A percentile compares a stretch with the other conserved stretches of the same genome.
Conservation (phyloP, 2,329 filamentous ascomycete genomes). For the Colletotrichum siamense region DNA sequence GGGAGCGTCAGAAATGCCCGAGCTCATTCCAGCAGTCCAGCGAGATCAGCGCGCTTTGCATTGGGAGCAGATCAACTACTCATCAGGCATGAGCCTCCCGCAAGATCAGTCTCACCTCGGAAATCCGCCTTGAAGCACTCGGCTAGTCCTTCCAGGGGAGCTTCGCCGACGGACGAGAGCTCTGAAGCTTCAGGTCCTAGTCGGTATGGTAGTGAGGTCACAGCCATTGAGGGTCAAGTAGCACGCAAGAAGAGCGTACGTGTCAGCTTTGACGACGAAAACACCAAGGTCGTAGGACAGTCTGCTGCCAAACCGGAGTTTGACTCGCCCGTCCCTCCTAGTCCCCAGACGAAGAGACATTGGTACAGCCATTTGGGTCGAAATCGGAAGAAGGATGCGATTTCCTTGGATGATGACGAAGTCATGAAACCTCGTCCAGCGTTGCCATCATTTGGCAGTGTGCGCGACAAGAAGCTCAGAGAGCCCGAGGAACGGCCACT, state of each 20-base stretch:
- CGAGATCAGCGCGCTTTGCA: constrained; percentile 71
- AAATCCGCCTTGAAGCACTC: constrained; percentile 77
- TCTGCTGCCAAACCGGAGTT: constrained; percentile 40
- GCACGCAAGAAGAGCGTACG: constrained; percentile 69
- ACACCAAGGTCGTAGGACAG: constrained; percentile 59
- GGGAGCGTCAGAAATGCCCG: constrained; percentile 33
- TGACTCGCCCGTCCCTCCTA: constrained; percentile 44
- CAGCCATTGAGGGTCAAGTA: constrained; percentile 36
- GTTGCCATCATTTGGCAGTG: constrained; percentile 76
- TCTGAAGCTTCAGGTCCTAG: constrained; percentile 47
- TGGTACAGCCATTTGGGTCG: constrained; percentile 53
- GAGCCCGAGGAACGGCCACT: constrained; percentile 62
- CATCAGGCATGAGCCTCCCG: constrained; percentile 71
- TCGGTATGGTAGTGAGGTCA: constrained; percentile 25
- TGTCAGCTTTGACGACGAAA: constrained; percentile 80
- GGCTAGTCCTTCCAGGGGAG: constrained; percentile 57
- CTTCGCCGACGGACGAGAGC: constrained; percentile 55
- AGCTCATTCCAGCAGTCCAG: constrained; percentile 65
- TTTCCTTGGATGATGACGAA: constrained; percentile 63
- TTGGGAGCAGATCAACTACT: constrained; percentile 58
- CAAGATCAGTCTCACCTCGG: constrained; percentile 74
- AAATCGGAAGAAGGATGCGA: constrained; percentile 57
- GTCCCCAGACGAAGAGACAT: constrained; percentile 42
- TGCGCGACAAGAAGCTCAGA: constrained; percentile 66
- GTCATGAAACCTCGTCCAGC: constrained; percentile 78